Percentiles rank a stretch among this genome's conserved stretches.
Evolutionary conservation across 306 rosid species (phyloP).

Genomic region (Phaseolus lunatus): DNA sequence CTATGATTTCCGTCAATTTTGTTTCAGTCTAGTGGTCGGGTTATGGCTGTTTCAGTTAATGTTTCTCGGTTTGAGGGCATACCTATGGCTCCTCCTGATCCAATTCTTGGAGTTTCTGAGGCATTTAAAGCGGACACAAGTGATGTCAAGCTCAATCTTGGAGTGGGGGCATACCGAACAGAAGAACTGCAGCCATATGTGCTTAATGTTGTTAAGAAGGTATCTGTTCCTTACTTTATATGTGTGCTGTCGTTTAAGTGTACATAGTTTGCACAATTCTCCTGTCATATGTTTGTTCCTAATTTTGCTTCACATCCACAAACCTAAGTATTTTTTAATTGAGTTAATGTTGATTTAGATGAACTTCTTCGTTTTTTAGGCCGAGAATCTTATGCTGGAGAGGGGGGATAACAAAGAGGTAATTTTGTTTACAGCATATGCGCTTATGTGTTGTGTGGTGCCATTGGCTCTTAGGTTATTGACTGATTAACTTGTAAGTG

Average conservation of each 20-base stretch:
- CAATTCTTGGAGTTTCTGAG: slow-evolving; percentile 99
- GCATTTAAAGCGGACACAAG: slow-evolving; percentile 82
- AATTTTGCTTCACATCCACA: slow-evolving; percentile 30
- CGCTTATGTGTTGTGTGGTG: slow-evolving; percentile 34
- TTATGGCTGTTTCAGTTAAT: slow-evolving; percentile 75
- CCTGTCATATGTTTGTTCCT: slow-evolving; percentile 4
- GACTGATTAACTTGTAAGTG: slow-evolving; percentile 35
- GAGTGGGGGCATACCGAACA: slow-evolving; percentile 94
- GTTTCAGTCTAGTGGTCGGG: slow-evolving; percentile 69
- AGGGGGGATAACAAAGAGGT: slow-evolving; percentile 98
- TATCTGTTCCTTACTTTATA: slow-evolving; percentile 40
- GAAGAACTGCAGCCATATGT: slow-evolving; percentile 94
- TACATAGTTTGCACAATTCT: background rate
- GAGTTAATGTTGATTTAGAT: slow-evolving; percentile 33
- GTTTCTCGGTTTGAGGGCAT: slow-evolving; percentile 90
- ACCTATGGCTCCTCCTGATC: slow-evolving; percentile 97
- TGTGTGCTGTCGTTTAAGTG: slow-evolving; percentile 20
- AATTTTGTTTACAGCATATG: slow-evolving; percentile 21
- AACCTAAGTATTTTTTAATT: slow-evolving; percentile 7
- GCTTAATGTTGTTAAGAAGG: slow-evolving; percentile 93
- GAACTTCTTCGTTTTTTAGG: slow-evolving; percentile 52
- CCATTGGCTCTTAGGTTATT: slow-evolving; percentile 40
- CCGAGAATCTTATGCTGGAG: slow-evolving; percentile 89
- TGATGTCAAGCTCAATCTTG: slow-evolving; percentile 86
- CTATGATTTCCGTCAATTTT: slow-evolving; percentile 18